A percentile compares a stretch with the other conserved stretches of the same genome.
phyloP scores from a whole-genome alignment of 1,284 basidiomycete species.

The Papiliotrema nemorosa region DNA sequence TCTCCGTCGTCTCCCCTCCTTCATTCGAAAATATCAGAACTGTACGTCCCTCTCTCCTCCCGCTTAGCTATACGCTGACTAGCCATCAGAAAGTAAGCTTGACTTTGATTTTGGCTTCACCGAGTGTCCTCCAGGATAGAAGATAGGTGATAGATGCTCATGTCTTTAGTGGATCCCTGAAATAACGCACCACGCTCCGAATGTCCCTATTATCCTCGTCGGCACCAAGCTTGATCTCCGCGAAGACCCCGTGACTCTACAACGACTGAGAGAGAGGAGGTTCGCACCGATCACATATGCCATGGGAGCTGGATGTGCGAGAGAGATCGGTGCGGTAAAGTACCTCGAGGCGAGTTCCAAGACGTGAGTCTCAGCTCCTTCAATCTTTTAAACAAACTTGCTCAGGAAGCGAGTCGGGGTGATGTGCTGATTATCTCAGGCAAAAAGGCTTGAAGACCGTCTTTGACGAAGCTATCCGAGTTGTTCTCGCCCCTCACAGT shows the following conservation, averaged over 20 bases:
- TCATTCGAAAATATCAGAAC: conserved; percentile 73
- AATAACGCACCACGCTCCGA: conserved; percentile 74
- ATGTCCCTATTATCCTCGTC: conserved; percentile 40
- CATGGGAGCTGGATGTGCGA: conserved; percentile 54
- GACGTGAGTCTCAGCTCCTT: conserved; percentile 67
- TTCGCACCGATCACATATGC: conserved; percentile 79
- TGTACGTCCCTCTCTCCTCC: conserved; percentile 8
- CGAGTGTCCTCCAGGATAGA: conserved; percentile 5
- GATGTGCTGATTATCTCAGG: conserved; percentile 9
- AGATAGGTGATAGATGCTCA: conserved; percentile 13
- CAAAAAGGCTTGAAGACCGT: conserved; percentile 61
- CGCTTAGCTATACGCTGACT: neutral
- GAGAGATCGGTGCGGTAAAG: conserved; percentile 92
- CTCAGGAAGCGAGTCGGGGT: neutral
- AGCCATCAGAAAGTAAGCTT: conserved; percentile 60
- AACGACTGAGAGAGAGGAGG: conserved; percentile 88
- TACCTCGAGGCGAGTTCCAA: conserved; percentile 79
- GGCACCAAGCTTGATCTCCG: conserved; percentile 93
- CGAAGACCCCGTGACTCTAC: conserved; percentile 86
- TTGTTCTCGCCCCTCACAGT: conserved; percentile 48
- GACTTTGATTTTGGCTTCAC: too few relatives aligned
- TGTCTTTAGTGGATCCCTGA: conserved; percentile 93
- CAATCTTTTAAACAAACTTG: too few relatives aligned
- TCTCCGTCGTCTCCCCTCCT: conserved; percentile 94
- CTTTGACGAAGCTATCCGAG: conserved; percentile 91